Evolutionary conservation across 1,284 basidiomycete species (phyloP).

Genomic region (Tremellales sp.): DNA sequence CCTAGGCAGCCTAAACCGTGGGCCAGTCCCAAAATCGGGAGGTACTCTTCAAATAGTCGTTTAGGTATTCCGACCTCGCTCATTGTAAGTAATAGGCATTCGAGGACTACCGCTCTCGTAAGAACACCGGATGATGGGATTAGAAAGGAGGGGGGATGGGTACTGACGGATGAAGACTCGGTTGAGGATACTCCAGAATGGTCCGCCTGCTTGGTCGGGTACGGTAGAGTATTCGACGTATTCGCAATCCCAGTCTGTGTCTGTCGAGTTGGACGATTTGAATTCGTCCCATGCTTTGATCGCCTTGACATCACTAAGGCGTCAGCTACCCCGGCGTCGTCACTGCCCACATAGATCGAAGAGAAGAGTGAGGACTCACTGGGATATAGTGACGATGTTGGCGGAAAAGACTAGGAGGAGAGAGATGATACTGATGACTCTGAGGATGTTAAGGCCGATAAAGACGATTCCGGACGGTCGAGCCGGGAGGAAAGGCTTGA

Average conservation of each 20-base stretch:
- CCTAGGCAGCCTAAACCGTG: conserved; percentile 79
- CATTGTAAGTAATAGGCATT: conserved; percentile 66
- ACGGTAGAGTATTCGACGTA: conserved; percentile 70
- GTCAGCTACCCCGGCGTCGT: not conserved
- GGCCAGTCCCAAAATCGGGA: conserved; percentile 77
- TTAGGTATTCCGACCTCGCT: conserved; percentile 72
- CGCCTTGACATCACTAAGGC: conserved; percentile 62
- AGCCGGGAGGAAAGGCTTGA: conserved; percentile 28
- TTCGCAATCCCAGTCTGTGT: conserved; percentile 54
- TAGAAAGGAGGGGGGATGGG: conserved; percentile 1
- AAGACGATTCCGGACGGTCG: conserved; percentile 53
- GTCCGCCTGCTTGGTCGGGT: conserved; percentile 77
- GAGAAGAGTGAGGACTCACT: conserved; percentile 42
- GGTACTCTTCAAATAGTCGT: conserved; percentile 67
- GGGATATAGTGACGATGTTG: conserved; percentile 71
- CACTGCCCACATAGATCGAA: no score
- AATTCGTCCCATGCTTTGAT: conserved; percentile 25
- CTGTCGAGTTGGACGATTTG: not conserved
- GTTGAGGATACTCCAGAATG: conserved; percentile 80
- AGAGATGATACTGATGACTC: conserved; percentile 68
- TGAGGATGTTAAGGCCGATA: conserved; percentile 70
- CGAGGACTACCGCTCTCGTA: conserved; percentile 52
- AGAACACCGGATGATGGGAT: not conserved
- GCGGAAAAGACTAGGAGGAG: conserved; percentile 67
- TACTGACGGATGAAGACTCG: conserved; percentile 65